Percentiles rank a stretch among this genome's conserved stretches.
These are phyloP conservation scores for Paramecium primaurelia DNA, from an alignment of 73 alveolate genomes.

Conservation along the genomic window DNA sequence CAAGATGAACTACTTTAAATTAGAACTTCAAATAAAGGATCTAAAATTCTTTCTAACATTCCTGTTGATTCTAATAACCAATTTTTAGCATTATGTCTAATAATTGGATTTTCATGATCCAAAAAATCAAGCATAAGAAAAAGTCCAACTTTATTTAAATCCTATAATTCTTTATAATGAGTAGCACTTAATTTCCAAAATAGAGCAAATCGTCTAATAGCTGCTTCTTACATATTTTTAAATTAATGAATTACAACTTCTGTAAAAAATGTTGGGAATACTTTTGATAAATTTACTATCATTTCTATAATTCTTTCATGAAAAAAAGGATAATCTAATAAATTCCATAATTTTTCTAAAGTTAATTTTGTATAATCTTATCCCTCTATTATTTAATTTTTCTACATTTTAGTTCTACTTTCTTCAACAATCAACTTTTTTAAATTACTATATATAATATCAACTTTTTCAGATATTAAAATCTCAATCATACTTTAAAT, in stretches of 20 bases:
- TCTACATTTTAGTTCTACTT: slow-evolving; percentile 41
- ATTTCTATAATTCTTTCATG: slow-evolving; percentile 57
- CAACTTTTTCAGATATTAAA: slow-evolving; percentile 38
- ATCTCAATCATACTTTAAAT: slow-evolving; percentile 55
- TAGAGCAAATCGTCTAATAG: slow-evolving; percentile 57
- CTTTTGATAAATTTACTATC: slow-evolving; percentile 57
- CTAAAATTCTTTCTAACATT: slow-evolving; percentile 50
- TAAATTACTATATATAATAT: slow-evolving; percentile 35
- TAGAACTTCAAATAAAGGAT: slow-evolving; percentile 58
- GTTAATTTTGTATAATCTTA: slow-evolving; percentile 56
- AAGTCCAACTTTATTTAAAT: slow-evolving; percentile 49
- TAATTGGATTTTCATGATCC: slow-evolving; percentile 62
- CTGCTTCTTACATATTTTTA: slow-evolving; percentile 55
- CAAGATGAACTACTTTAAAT: slow-evolving; percentile 46
- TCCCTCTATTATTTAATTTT: slow-evolving; percentile 46
- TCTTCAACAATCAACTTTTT: slow-evolving; percentile 47
- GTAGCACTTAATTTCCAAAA: slow-evolving; percentile 59
- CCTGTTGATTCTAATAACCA: slow-evolving; percentile 59
- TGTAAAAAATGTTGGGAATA: slow-evolving; percentile 51
- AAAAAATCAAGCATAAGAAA: slow-evolving; percentile 55
- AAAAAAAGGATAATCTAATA: slow-evolving; percentile 50
- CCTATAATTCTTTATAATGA: slow-evolving; percentile 33
- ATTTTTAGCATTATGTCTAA: slow-evolving; percentile 60
- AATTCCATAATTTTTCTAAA: slow-evolving; percentile 56
- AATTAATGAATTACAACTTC: slow-evolving; percentile 54